Evolutionary conservation across 192 early-diverging fungal genomes (phyloP).

Genomic region (Gorgonomyces haynaldii): DNA sequence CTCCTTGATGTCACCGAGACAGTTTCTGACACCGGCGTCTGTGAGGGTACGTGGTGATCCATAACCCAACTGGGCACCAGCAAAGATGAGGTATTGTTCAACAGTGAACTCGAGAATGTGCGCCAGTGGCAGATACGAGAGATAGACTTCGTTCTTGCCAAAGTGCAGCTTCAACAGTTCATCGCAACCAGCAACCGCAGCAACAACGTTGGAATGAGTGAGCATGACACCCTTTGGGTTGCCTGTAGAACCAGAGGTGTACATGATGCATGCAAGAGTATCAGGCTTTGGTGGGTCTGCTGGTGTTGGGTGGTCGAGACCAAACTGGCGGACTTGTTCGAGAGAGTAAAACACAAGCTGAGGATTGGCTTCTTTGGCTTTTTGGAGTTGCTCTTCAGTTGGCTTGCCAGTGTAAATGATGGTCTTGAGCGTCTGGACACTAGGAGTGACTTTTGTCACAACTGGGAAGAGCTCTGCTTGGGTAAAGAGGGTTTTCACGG

Average conservation of each 20-base stretch:
- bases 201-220: conserved; percentile 69
- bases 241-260: conserved; percentile 48
- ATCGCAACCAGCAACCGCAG: conserved; percentile 25
- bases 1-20: conserved; percentile 56
- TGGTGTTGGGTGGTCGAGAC: conserved; percentile 49
- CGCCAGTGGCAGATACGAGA: conserved; percentile 68
- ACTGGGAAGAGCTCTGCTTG: conserved; percentile 59
- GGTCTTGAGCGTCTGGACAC: conserved; percentile 47
- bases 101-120: conserved; percentile 84
- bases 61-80: conserved; percentile 31
- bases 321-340: conserved; percentile 54
- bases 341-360: conserved; percentile 43
- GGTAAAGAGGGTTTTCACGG: conserved; percentile 59
- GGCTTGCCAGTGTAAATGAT: conserved; percentile 62
- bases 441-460: conserved; percentile 44
- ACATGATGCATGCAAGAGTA: conserved; percentile 46
- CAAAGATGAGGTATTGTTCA: conserved; percentile 44
- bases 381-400: conserved; percentile 10
- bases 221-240: conserved; percentile 87
- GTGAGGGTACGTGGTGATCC: conserved; percentile 57
- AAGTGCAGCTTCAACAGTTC: background rate
- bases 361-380: background rate
- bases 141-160: background rate
- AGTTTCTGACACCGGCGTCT: conserved; percentile 52
- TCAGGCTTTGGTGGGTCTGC: conserved; percentile 53